These are phyloP conservation scores for Elsinoe fawcettii DNA, from an alignment of 2,329 filamentous ascomycete species.

Conservation along the genomic window DNA sequence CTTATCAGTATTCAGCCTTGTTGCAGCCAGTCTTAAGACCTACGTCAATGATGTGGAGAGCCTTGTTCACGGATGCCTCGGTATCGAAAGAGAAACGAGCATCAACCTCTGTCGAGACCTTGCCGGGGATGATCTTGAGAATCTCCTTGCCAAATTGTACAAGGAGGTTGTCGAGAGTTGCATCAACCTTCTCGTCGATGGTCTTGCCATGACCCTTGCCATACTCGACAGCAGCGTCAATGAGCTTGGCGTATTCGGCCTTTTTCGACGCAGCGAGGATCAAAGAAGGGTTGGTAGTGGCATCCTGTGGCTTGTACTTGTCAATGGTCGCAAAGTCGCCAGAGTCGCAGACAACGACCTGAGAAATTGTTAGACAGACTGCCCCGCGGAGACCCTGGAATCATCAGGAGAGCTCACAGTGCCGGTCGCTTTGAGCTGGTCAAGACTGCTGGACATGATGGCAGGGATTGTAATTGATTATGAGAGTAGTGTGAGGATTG, in stretches of 20 bases:
- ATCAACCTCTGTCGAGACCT: slow-evolving; percentile 98
- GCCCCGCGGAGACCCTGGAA: slow-evolving; percentile 11
- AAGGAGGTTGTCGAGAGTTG: slow-evolving; percentile 83
- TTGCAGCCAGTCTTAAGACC: slow-evolving; percentile 26
- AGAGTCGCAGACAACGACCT: slow-evolving; percentile 96
- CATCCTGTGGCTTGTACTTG: slow-evolving; percentile 99
- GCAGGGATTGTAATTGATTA: slow-evolving; percentile 1
- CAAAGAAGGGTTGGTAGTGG: slow-evolving; percentile 97
- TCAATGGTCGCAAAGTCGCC: slow-evolving; percentile 79
- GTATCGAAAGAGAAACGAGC: slow-evolving; percentile 93
- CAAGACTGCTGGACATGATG: slow-evolving; percentile 77
- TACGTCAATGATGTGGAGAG: slow-evolving; percentile 92
- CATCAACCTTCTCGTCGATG: slow-evolving; percentile 77
- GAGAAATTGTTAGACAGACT: slow-evolving; percentile 20
- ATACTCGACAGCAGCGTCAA: slow-evolving; percentile 75
- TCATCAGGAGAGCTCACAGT: slow-evolving; percentile 61
- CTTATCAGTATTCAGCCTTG: slow-evolving; percentile 22
- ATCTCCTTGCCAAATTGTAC: slow-evolving; percentile 99
- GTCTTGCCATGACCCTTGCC: slow-evolving; percentile 66
- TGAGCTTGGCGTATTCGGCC: slow-evolving; percentile 86
- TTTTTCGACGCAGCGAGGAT: slow-evolving; percentile 99
- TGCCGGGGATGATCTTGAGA: slow-evolving; percentile 90
- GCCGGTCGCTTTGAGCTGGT: slow-evolving; percentile 94
- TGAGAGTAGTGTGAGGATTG: neutral
- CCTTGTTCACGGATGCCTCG: slow-evolving; percentile 87